Evolutionary conservation across 805 yeast species (phyloP).

Genomic region (Monosporozyma servazzii): DNA sequence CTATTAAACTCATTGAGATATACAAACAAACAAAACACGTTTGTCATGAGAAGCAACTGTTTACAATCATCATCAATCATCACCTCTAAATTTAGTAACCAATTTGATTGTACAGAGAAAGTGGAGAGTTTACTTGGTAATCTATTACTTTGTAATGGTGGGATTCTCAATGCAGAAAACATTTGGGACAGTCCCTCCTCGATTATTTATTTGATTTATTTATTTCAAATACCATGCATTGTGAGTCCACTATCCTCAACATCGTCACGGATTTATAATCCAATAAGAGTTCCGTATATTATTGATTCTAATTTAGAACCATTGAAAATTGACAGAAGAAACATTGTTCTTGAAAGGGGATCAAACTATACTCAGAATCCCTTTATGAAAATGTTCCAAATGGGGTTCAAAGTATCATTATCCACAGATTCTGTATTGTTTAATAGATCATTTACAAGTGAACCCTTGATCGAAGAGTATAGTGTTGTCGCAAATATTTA

Average conservation of each 20-base stretch:
- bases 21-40: slow-evolving; percentile 10
- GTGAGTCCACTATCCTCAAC: slow-evolving; percentile 23
- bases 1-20: slow-evolving; percentile 13
- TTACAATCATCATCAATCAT: slow-evolving; percentile 8
- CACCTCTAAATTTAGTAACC: slow-evolving; percentile 18
- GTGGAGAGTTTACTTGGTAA: slow-evolving; percentile 21
- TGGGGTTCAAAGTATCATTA: slow-evolving; percentile 18
- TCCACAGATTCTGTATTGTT: slow-evolving; percentile 21
- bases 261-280: neutral
- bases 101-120: slow-evolving; percentile 15
- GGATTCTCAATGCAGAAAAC: slow-evolving; percentile 18
- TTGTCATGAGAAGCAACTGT: slow-evolving; percentile 16
- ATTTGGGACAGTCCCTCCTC: slow-evolving; percentile 15
- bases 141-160: slow-evolving; percentile 18
- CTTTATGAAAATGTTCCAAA: slow-evolving; percentile 20
- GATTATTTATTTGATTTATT: slow-evolving; percentile 16
- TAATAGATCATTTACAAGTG: slow-evolving; percentile 23
- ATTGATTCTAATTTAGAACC: neutral
- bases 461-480: slow-evolving; percentile 25
- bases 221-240: slow-evolving; percentile 21
- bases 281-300: neutral
- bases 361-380: slow-evolving; percentile 17
- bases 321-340: neutral
- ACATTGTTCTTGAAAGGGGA: neutral
- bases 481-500: slow-evolving; percentile 27